Percentiles rank a stretch among this genome's conserved stretches.
phyloP scores from a whole-genome alignment of 2,329 filamentous ascomycete species.

The Diaporthe sp. region DNA sequence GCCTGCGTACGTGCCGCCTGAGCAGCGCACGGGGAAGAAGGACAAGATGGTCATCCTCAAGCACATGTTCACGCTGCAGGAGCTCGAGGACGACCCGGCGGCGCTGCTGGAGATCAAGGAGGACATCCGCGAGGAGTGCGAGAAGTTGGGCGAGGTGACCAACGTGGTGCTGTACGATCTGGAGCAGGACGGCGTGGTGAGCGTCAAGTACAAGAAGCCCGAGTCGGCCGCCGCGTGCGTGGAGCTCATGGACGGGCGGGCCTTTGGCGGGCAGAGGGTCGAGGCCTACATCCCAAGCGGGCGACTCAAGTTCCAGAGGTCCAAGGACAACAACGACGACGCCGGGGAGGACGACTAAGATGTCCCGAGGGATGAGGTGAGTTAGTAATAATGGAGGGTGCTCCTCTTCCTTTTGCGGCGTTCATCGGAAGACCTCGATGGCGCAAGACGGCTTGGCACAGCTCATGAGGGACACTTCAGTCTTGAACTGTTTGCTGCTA shows the following conservation, averaged over 20 bases:
- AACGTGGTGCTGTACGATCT: slow-evolving; percentile 93
- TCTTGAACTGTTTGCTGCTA: slow-evolving; percentile 28
- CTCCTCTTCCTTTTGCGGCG: slow-evolving; percentile 1
- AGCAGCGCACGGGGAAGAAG: slow-evolving; percentile 67
- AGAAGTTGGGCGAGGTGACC: slow-evolving; percentile 87
- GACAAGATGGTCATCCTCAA: slow-evolving; percentile 90
- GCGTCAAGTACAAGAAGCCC: slow-evolving; percentile 82
- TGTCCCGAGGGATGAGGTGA: slow-evolving; percentile 21
- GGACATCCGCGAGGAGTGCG: slow-evolving; percentile 91
- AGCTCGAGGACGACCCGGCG: slow-evolving; percentile 87
- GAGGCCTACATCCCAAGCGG: slow-evolving; percentile 80
- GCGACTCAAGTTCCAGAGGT: slow-evolving; percentile 80
- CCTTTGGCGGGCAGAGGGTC: slow-evolving; percentile 80
- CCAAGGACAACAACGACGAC: slow-evolving; percentile 67
- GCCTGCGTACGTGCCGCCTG: slow-evolving; percentile 63
- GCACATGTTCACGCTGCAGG: slow-evolving; percentile 91
- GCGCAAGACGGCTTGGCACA: slow-evolving; percentile 4
- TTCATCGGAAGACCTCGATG: neutral
- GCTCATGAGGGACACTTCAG: neutral
- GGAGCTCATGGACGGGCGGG: slow-evolving; percentile 82
- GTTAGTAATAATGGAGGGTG: slow-evolving; percentile 33
- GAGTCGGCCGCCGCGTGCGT: slow-evolving; percentile 82
- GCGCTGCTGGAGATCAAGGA: slow-evolving; percentile 93
- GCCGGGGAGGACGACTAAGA: slow-evolving; percentile 55
- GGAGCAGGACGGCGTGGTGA: slow-evolving; percentile 87